A percentile compares a stretch with the other conserved stretches of the same genome.
These are phyloP conservation scores for Globisporangium rhizosaccharum DNA, from an alignment of 352 stramenopile genomes.

Conservation along the genomic window DNA sequence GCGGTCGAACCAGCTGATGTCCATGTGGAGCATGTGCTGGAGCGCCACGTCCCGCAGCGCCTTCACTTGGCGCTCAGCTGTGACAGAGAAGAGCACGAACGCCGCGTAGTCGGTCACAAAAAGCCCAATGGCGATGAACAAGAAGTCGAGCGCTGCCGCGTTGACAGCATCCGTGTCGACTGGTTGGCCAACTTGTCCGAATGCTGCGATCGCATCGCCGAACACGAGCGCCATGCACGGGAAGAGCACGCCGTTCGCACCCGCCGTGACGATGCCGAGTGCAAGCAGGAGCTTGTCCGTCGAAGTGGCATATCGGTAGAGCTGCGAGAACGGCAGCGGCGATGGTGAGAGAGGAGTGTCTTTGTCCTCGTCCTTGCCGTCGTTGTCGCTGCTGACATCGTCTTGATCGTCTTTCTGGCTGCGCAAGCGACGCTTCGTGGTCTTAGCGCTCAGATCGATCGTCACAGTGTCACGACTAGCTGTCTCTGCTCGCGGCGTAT, in stretches of 20 bases:
- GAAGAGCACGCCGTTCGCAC: constrained; percentile 38
- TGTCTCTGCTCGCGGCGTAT: too few relatives aligned
- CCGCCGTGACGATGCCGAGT: constrained; percentile 24
- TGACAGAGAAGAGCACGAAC: constrained; percentile 24
- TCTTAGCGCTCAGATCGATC: too few relatives aligned
- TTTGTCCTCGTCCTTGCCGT: too few relatives aligned
- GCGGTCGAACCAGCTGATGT: constrained; percentile 51
- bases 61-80: constrained; percentile 45
- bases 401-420: too few relatives aligned
- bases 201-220: constrained; percentile 35
- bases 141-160: constrained; percentile 21
- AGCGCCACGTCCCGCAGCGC: constrained; percentile 24
- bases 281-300: constrained; percentile 24
- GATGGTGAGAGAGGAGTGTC: too few relatives aligned
- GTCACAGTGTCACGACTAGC: too few relatives aligned
- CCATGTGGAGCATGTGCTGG: constrained; percentile 41
- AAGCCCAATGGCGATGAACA: constrained; percentile 25
- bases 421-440: too few relatives aligned
- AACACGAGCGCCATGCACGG: constrained; percentile 52
- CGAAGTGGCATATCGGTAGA: constrained; percentile 34
- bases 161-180: constrained; percentile 19
- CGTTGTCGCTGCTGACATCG: too few relatives aligned
- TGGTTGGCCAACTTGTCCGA: constrained; percentile 9
- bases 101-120: constrained; percentile 29
- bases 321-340: background rate